Evolutionary conservation across 2,329 filamentous ascomycete species (phyloP), one percentile per base, ranked within the genome.

Genomic region (Lasiodiplodia hormozganensis): DNA sequence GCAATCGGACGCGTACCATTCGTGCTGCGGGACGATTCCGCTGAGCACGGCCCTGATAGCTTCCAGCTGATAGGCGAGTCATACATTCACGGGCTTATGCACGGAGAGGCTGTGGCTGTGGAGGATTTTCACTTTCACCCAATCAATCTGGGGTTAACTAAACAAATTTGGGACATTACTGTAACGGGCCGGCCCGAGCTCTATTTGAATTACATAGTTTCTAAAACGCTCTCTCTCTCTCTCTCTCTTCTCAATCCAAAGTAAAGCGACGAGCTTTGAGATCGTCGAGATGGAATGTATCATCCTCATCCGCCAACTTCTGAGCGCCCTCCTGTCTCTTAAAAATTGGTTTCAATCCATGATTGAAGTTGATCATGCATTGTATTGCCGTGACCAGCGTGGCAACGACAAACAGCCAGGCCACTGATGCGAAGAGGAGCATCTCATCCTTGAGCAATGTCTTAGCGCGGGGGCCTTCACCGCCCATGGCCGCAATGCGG

Each of bases 391-490:
- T 71, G 3, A 70, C 70, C 4, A 65, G 16, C 1, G 56, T 57
- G 7, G 71, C 68, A 3, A 74, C 62, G 2, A 40, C 67, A 23
- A 65, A 65, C 12, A 25, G 5, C 12, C 73, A 28, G 0, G 69
- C 71, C 1, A 71, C 62, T 21, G 43, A 38, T 18, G 71, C 60
- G 16, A 73, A 74, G 6, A 75, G 69, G 3, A 73, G 43, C 73
- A 74, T 75, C 57, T 75, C 71, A 36, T 74, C 69, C 47, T 73
- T 76, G 36, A 75, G 53, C 7, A 69, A 11, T 0, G 73, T 75
- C 0, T 58, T 58, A 2, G 73, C 49, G 25, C 66, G 60, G 4
- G 21, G 4, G 1, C 69, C 60, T 3, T 67, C 18, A 1, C 71
- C 71, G 12, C 69, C 52, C 31, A 76, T 70, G 18, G 71, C 62